Percentiles rank a stretch among this genome's conserved stretches.
Evolutionary conservation across 371 early-diverging fungal species (phyloP).

Genomic region (Lichtheimia hyalospora): DNA sequence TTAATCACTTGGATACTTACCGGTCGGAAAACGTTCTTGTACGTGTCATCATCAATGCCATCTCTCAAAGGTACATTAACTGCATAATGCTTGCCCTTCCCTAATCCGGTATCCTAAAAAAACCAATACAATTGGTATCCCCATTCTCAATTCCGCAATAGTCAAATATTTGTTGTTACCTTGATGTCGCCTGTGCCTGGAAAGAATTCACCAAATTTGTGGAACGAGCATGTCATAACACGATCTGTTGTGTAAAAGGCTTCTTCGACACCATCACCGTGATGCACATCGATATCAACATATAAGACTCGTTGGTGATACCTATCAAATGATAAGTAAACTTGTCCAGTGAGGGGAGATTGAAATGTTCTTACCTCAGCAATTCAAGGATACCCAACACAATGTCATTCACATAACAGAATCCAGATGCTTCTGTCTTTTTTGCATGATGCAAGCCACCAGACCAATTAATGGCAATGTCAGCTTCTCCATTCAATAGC

Average conservation of each 20-base stretch:
- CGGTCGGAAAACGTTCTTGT: constrained; percentile 76
- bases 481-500: constrained; percentile 82
- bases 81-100: constrained; percentile 73
- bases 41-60: constrained; percentile 93
- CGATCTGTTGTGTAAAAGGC: constrained; percentile 97
- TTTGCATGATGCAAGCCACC: constrained; percentile 98
- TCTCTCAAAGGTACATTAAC: constrained; percentile 95
- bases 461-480: constrained; percentile 96
- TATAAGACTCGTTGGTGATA: constrained; percentile 92
- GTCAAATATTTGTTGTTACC: constrained; percentile 2
- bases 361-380: constrained; percentile 40
- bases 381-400: constrained; percentile 93
- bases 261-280: constrained; percentile 98
- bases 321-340: constrained; percentile 3
- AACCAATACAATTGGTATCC: neutral
- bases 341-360: neutral
- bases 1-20: constrained; percentile 21
- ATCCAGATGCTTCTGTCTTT: constrained; percentile 91
- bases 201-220: constrained; percentile 97
- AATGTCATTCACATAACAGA: constrained; percentile 98
- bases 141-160: no score
- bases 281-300: constrained; percentile 97
- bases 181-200: constrained; percentile 86
- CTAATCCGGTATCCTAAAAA: constrained; percentile 64
- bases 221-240: constrained; percentile 96